Percentiles rank a stretch among this genome's conserved stretches.
These are phyloP conservation scores for Inga laurina DNA, from an alignment of 306 rosid species.

Conservation along the genomic window DNA sequence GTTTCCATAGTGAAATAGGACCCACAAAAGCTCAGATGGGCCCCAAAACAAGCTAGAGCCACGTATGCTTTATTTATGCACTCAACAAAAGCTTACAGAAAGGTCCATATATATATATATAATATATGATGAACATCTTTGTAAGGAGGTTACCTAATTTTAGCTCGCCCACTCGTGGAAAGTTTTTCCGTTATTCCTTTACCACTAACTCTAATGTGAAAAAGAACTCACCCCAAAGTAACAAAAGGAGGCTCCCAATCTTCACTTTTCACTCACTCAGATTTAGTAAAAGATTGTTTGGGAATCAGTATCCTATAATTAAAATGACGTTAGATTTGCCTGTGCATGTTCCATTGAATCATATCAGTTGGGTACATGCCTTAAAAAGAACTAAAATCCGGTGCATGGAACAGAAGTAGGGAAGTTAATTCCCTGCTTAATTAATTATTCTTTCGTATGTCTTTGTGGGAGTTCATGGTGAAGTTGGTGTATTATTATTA, in stretches of 20 bases:
- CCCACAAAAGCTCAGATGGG: background rate
- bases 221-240: background rate
- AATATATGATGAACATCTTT: conserved; percentile 50
- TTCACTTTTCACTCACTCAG: conserved; percentile 33
- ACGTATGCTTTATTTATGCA: conserved; percentile 36
- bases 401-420: background rate
- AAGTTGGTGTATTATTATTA: background rate
- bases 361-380: background rate
- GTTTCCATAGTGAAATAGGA: conserved; percentile 26
- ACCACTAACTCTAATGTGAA: conserved; percentile 6
- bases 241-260: background rate
- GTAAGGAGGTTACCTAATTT: background rate
- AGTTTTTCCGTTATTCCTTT: conserved; percentile 13
- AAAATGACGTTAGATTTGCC: background rate
- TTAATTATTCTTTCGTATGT: background rate
- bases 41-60: conserved; percentile 25
- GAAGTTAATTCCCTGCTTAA: background rate
- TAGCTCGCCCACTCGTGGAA: background rate
- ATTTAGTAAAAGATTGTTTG: background rate
- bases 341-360: conserved; percentile 27
- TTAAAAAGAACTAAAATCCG: background rate
- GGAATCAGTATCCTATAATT: conserved; percentile 10
- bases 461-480: background rate
- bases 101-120: conserved; percentile 35
- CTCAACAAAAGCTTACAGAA: conserved; percentile 50